Conservation (phyloP, 768 basidiomycete species). For the Termitomyces sp. region DNA sequence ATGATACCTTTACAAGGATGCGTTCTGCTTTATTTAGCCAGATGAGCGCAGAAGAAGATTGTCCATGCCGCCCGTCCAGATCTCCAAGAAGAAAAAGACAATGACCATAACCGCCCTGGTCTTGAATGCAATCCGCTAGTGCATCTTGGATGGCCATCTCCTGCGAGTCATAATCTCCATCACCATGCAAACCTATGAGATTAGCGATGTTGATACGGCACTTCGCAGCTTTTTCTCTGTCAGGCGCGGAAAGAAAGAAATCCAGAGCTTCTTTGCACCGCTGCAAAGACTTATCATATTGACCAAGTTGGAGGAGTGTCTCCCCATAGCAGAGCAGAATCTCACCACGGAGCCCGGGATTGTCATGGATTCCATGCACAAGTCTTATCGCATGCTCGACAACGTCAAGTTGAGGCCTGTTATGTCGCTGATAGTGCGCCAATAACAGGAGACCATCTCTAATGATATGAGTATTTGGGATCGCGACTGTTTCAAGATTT, state of each 20-base stretch:
- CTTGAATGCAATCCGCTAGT: background rate
- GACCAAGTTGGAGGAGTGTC: background rate
- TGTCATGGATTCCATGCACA: background rate
- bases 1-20: background rate
- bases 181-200: background rate
- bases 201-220: background rate
- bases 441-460: constrained; percentile 15
- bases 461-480: background rate
- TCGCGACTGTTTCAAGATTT: constrained; percentile 13
- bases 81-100: background rate
- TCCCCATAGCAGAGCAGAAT: background rate
- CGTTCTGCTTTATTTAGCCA: background rate
- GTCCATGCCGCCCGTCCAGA: background rate
- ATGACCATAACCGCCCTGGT: background rate
- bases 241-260: background rate
- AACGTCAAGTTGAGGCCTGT: constrained; percentile 12
- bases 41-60: background rate
- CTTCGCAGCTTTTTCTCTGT: constrained; percentile 1
- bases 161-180: background rate
- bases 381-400: constrained; percentile 7
- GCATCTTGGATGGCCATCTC: background rate
- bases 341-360: background rate
- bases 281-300: background rate
- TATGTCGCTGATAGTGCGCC: constrained; percentile 11
- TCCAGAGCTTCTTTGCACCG: background rate